These are phyloP conservation scores for Flaveria brownii DNA, from an alignment of 129 eudicot genomes.

Conservation along the genomic window DNA sequence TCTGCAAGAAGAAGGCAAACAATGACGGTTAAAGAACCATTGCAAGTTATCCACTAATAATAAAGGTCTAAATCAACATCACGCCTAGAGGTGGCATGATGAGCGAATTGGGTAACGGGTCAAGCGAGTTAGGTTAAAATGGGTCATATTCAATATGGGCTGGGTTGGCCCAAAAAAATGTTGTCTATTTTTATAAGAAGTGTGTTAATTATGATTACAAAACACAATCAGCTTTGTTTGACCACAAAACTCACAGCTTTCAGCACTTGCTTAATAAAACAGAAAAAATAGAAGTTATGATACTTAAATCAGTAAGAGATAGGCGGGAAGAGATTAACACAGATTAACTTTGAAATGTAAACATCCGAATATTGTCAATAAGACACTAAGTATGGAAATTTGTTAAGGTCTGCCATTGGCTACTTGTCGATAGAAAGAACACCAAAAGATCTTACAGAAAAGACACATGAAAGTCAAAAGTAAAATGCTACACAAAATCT, in stretches of 20 bases:
- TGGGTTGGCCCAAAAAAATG: too few species aligned
- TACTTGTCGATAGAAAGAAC: not conserved
- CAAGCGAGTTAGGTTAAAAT: not conserved
- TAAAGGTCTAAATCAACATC: slow-evolving; percentile 13
- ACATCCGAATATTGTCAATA: not conserved
- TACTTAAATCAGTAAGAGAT: too few species aligned
- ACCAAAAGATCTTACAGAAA: not conserved
- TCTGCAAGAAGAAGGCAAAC: slow-evolving; percentile 50
- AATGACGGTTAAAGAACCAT: slow-evolving; percentile 16
- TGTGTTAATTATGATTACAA: too few species aligned
- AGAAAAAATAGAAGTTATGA: too few species aligned
- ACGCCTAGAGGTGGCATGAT: not conserved
- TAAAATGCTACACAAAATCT: not conserved
- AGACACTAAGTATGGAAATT: not conserved
- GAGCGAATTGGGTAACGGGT: not conserved
- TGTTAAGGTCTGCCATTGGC: not conserved
- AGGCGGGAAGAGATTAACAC: too few species aligned
- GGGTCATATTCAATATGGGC: too few species aligned
- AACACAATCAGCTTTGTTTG: too few species aligned
- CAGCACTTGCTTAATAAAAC: too few species aligned
- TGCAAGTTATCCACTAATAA: slow-evolving; percentile 5
- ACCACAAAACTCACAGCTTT: too few species aligned
- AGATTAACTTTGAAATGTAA: not conserved
- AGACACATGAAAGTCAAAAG: not conserved
- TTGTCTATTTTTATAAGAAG: too few species aligned